A percentile compares a stretch with the other conserved stretches of the same genome.
Evolutionary conservation across 2,329 filamentous ascomycete genomes (phyloP).

Genomic region (Didymella exigua): DNA sequence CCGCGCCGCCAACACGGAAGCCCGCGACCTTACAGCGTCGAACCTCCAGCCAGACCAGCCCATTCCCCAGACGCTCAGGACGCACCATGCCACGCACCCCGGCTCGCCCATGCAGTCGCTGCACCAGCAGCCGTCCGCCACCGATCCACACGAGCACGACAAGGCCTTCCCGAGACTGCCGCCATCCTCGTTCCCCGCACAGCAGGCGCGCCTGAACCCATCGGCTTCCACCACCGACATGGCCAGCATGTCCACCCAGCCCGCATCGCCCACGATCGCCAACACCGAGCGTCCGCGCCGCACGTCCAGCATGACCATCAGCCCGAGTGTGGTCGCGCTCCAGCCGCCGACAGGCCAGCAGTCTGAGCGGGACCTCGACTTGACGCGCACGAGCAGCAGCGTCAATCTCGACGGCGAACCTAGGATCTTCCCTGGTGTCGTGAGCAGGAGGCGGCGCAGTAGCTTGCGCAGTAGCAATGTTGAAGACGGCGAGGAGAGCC

Average conservation of each 20-base stretch:
- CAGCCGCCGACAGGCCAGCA: constrained; percentile 25
- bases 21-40: constrained; percentile 41
- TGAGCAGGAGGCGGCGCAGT: constrained; percentile 53
- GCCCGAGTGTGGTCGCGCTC: constrained; percentile 26
- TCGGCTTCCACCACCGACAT: constrained; percentile 30
- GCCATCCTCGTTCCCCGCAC: constrained; percentile 37
- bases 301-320: constrained; percentile 38
- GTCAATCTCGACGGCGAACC: constrained; percentile 62
- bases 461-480: constrained; percentile 9
- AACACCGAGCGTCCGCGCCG: constrained; percentile 34
- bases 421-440: constrained; percentile 73
- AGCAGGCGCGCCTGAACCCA: constrained; percentile 46
- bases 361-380: constrained; percentile 21
- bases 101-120: constrained; percentile 51
- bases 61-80: constrained; percentile 38
- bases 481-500: constrained; percentile 9
- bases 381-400: constrained; percentile 34
- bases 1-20: constrained; percentile 37
- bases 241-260: constrained; percentile 22
- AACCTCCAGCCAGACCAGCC: constrained; percentile 39
- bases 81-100: constrained; percentile 38
- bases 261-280: constrained; percentile 34
- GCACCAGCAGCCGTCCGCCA: constrained; percentile 49
- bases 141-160: constrained; percentile 43
- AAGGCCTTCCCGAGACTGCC: constrained; percentile 37